Base-by-base conservation (phyloP, 116 monocot genomes). In the Papilionanthe hybrid region DNA sequence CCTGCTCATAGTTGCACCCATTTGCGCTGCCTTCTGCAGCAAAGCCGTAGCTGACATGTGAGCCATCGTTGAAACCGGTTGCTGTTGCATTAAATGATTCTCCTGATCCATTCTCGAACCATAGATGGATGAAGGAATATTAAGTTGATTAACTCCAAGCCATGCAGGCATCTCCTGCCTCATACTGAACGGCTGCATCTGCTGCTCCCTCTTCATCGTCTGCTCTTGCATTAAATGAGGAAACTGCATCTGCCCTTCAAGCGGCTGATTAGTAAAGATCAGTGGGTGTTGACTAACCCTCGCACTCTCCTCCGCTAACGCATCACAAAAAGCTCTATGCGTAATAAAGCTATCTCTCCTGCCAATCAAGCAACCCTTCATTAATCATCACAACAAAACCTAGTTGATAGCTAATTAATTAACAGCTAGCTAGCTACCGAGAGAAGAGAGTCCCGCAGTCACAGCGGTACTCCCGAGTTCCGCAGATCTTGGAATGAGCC, bases 391-490 rank as follows among this genome's bases (percentile, higher is more conserved):
- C 1, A 75, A n/a, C 13, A 75, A 4, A 65, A 23, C 10, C 22
- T 23, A 9, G 7, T 9, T 23, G 25, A 10, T 65, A 0, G 7
- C 5, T 7, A 22, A 8, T 60, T 60, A 53, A 15, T 15, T 53
- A 4, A 37, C 4, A 37, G 37, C 37, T 37, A 37, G 37, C 4
- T 53, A 53, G 15, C 5, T 71, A 22, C 83, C 87, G 20, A 72
- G 95, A 95, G 92, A 95, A 95, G 79, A 95, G 87, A 56, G 95
- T 95, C 80, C 95, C 95, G 76, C 92, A 92, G 81, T 95, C 92
- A 79, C 95, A 95, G 45, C 92, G 91, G 82, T 95, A 95, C 91
- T 95, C 95, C 18, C 89, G 77, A 28, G 95, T 95, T 81, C 95
- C 95, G 78, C 95, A 95, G 48, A 88, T 92, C 84, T 95, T 95